Conservation (phyloP, 192 early-diverging fungal genomes). For the Diversispora epigaea region DNA sequence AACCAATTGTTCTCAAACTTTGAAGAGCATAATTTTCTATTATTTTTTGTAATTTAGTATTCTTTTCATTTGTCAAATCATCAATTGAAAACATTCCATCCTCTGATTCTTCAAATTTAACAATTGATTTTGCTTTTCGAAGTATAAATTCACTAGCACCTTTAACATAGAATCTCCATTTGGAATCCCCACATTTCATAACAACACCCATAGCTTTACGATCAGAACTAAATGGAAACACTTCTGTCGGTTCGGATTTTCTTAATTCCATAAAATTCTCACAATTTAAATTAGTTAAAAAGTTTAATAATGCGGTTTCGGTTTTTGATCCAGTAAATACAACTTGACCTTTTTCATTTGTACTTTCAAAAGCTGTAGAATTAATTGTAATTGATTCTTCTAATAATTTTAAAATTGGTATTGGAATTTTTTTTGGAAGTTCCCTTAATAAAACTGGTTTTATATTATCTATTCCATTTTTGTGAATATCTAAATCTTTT, state of each 20-base stretch:
- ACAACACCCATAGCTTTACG: constrained; percentile 93
- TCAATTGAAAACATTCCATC: constrained; percentile 24
- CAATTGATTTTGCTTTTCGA: constrained; percentile 53
- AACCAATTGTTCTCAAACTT: constrained; percentile 86
- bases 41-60: constrained; percentile 42
- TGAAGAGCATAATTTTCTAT: constrained; percentile 76
- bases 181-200: constrained; percentile 37
- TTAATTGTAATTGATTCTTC: constrained; percentile 79
- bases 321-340: constrained; percentile 90
- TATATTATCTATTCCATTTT: background rate
- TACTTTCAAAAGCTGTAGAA: constrained; percentile 71
- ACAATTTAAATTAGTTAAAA: constrained; percentile 66
- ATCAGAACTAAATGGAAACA: constrained; percentile 90
- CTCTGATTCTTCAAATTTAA: constrained; percentile 43
- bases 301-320: constrained; percentile 87
- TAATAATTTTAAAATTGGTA: constrained; percentile 49
- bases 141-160: constrained; percentile 91
- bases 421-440: constrained; percentile 46
- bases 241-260: constrained; percentile 56
- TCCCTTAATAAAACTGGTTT: constrained; percentile 44
- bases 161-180: constrained; percentile 84
- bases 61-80: constrained; percentile 37
- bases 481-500: constrained; percentile 44
- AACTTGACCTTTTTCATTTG: constrained; percentile 44
- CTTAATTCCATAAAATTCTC: constrained; percentile 64